Evolutionary conservation across 768 basidiomycete genomes (phyloP), one percentile per base, ranked within the genome.

Genomic region (Mycena maculata): DNA sequence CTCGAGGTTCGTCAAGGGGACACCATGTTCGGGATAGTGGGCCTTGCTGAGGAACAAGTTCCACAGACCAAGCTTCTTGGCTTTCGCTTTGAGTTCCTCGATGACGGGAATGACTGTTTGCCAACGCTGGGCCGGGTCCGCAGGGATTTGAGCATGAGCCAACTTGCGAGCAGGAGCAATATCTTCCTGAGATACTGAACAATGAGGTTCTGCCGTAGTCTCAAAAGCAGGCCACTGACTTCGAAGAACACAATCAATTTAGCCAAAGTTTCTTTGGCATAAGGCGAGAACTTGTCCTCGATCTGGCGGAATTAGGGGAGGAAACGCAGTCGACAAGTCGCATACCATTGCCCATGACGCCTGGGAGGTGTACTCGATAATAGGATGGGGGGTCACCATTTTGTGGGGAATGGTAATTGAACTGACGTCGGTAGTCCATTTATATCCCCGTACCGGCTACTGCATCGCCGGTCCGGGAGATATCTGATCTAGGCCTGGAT

Each of bases 41-140:
- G 88, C 85, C 80, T 95, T 95, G 87, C 93, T 95, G 68, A 99
- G 84, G 84, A 98, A 99, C 39, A 99, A 85, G 76, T 99, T 99
- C 98, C 98, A 99, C 41, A 99, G 85, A 3, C 98, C 98, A 28
- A 90, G 87, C 74, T 88, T 87, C 81, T 90, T 93, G 0, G 97
- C 98, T 77, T 92, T 94, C 67, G 74, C 84, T 82, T 99, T 98
- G 71, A 99, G 86, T 60, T 93, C 91, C 70, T 88, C 91, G 60
- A 97, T 82, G 69, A 98, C 79, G 2, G 92, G 90, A 30, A 95
- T 88, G 71, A 94, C 83, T 11, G 90, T 91, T 80, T 92, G 86
- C 97, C 97, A 99, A 56, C 94, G 89, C 72, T 81, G 83, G 65
- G 75, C 86, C 2, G 88, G 88, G 76, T 96, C 92, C 48, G 80